phyloP scores from a whole-genome alignment of 2,329 filamentous ascomycete genomes.

The Aspergillus niger region DNA sequence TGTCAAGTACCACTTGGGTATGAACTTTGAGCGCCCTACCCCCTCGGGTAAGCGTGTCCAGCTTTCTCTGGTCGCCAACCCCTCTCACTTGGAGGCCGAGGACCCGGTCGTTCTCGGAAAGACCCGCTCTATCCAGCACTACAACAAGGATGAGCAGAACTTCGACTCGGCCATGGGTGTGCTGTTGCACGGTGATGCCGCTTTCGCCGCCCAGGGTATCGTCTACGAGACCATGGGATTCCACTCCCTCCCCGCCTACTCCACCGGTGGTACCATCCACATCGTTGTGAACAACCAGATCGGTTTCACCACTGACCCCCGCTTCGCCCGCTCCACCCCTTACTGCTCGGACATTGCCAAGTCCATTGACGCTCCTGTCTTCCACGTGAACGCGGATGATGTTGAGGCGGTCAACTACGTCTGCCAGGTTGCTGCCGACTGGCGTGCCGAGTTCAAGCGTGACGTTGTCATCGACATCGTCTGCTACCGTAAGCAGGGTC shows the following conservation, averaged over 20 bases:
- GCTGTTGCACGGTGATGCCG: conserved; percentile 93
- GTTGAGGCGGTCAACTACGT: conserved; percentile 98
- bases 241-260: conserved; percentile 92
- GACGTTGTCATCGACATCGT: conserved; percentile 98
- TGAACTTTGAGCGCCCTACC: conserved; percentile 99
- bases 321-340: conserved; percentile 93
- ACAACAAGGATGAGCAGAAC: conserved; percentile 92
- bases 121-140: conserved; percentile 96
- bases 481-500: conserved; percentile 97
- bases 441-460: conserved; percentile 97
- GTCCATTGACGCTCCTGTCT: conserved; percentile 95
- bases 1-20: conserved; percentile 98
- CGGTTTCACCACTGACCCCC: conserved; percentile 97
- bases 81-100: conserved; percentile 96
- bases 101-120: conserved; percentile 97
- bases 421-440: conserved; percentile 94
- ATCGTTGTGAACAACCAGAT: conserved; percentile 99
- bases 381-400: conserved; percentile 99
- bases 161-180: conserved; percentile 93
- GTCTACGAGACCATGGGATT: conserved; percentile 99
- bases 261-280: conserved; percentile 95
- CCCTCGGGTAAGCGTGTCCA: conserved; percentile 99
- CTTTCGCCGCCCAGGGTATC: conserved; percentile 92
- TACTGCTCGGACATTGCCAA: conserved; percentile 99
- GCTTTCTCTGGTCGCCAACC: conserved; percentile 96